phyloP scores from a whole-genome alignment of 2,329 filamentous ascomycete species.

The Massarina eburnea region DNA sequence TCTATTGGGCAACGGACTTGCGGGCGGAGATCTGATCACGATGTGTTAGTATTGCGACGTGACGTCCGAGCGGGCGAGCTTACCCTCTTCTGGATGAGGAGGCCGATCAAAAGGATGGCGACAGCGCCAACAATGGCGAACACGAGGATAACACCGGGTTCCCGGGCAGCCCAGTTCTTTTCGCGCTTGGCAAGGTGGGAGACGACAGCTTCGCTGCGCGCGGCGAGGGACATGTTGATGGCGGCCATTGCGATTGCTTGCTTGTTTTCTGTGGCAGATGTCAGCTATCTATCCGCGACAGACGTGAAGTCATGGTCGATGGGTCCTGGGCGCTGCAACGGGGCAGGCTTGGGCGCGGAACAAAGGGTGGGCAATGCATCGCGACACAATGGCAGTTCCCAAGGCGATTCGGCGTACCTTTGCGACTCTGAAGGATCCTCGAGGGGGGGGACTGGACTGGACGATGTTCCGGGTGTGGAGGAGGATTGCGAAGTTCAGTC shows the following conservation, averaged over 20 bases:
- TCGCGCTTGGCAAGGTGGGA: slow-evolving; percentile 55
- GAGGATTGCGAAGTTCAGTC: slow-evolving; percentile 25
- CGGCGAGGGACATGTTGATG: slow-evolving; percentile 39
- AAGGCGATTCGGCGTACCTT: slow-evolving; percentile 35
- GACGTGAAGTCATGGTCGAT: neutral
- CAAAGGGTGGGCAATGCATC: slow-evolving; percentile 15
- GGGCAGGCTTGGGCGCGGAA: slow-evolving; percentile 9
- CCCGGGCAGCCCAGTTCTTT: slow-evolving; percentile 58
- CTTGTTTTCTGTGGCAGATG: slow-evolving; percentile 21
- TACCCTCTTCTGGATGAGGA: slow-evolving; percentile 54
- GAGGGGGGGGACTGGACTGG: slow-evolving; percentile 14
- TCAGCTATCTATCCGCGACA: slow-evolving; percentile 10
- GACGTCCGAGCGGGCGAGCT: neutral
- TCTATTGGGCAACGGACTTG: slow-evolving; percentile 8
- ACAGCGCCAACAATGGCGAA: slow-evolving; percentile 64
- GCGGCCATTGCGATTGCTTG: slow-evolving; percentile 39
- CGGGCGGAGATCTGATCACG: slow-evolving; percentile 7
- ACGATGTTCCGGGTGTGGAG: slow-evolving; percentile 31
- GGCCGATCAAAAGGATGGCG: slow-evolving; percentile 50
- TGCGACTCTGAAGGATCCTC: slow-evolving; percentile 24
- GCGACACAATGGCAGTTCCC: neutral
- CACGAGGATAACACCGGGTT: slow-evolving; percentile 64
- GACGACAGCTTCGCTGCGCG: slow-evolving; percentile 40
- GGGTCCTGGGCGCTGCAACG: neutral
- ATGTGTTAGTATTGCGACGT: no score